Percentiles rank a stretch among this genome's conserved stretches.
Evolutionary conservation across 495 filamentous ascomycete genomes (phyloP).

Genomic region (Venustampulla echinocandica): DNA sequence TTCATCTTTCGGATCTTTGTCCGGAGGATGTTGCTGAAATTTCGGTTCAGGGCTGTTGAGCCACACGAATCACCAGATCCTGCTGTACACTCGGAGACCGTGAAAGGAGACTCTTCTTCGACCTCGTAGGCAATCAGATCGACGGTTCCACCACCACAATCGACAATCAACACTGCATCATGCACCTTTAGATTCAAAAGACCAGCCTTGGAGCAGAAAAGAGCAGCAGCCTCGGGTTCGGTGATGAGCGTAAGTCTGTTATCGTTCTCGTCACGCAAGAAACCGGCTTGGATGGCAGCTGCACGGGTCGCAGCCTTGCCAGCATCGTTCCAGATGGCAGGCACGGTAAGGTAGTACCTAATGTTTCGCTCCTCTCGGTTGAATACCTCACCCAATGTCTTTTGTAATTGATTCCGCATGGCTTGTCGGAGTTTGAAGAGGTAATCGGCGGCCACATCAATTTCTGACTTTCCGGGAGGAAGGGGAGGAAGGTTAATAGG

Average conservation of each 20-base stretch:
- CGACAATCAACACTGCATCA: slow-evolving; percentile 66
- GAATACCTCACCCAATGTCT: slow-evolving; percentile 70
- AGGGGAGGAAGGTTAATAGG: slow-evolving; percentile 70
- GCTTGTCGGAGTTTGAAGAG: slow-evolving; percentile 68
- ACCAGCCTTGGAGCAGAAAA: slow-evolving; percentile 68
- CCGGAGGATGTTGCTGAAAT: slow-evolving; percentile 66
- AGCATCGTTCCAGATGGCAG: slow-evolving; percentile 70
- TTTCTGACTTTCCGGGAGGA: slow-evolving; percentile 67
- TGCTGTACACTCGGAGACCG: slow-evolving; percentile 65
- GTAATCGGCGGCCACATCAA: slow-evolving; percentile 70
- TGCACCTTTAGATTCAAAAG: slow-evolving; percentile 65
- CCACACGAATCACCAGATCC: slow-evolving; percentile 69
- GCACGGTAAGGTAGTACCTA: slow-evolving; percentile 63
- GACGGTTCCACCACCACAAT: slow-evolving; percentile 67
- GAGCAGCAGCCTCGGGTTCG: slow-evolving; percentile 63
- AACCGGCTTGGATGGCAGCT: slow-evolving; percentile 66
- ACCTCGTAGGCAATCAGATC: slow-evolving; percentile 73
- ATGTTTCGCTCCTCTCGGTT: slow-evolving; percentile 70
- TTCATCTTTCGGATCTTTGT: slow-evolving; percentile 76
- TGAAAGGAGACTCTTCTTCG: slow-evolving; percentile 67
- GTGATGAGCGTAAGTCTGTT: slow-evolving; percentile 63
- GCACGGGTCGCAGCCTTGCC: slow-evolving; percentile 65
- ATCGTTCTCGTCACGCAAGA: slow-evolving; percentile 66
- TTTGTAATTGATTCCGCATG: slow-evolving; percentile 63
- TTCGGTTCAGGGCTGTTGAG: slow-evolving; percentile 64